Base-by-base conservation (phyloP, 2,329 filamentous ascomycete genomes). In the Ophiostoma tasmaniense region DNA sequence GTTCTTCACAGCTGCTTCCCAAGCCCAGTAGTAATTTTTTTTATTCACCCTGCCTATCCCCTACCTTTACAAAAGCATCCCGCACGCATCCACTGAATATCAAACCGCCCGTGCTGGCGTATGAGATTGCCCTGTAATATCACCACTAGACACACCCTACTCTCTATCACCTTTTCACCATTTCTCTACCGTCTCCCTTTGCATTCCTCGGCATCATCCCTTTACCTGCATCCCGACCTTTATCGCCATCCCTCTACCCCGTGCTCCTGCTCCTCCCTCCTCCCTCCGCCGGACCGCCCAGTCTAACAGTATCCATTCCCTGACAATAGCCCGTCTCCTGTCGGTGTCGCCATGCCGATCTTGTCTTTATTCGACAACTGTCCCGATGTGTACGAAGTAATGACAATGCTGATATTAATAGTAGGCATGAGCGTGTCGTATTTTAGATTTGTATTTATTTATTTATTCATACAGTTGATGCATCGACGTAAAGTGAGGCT, bases 271-370 rank as follows among this genome's bases (percentile, higher is more conserved):
- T 55, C n/a, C 55, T 61, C 25, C 55, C 11, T 13, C 55, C n/a
- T 25, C 50, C n/a, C 50, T 17, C 25, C 55, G 25, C 7, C 33
- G 33, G 33, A 45, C 55, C 25, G 55, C 55, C 25, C 52, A 28
- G 50, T 55, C 50, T 11, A 20, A 22, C n/a, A 25, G 52, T 30
- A 3, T 28, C 13, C 25, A 13, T 59, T 61, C 55, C 50, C 25
- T 61, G 55, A 61, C 55, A 61, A 61, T 30, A 14, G 55, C 55
- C 55, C 55, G 55, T 61, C 55, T 61, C 55, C 55, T 61, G 55
- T 61, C 25, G 25, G 25, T 25, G 55, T 28, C 50, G n/a, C 50
- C 50, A 17, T 30, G 55, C 3, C 55, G 25, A 61, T 61, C 55
- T 17, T 61, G 22, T 14, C 55, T 61, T 6, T 20, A 61, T 61